Evolutionary conservation across 2,329 filamentous ascomycete genomes (phyloP), one percentile per base, ranked within the genome.

Genomic region (Colletotrichum plurivorum): DNA sequence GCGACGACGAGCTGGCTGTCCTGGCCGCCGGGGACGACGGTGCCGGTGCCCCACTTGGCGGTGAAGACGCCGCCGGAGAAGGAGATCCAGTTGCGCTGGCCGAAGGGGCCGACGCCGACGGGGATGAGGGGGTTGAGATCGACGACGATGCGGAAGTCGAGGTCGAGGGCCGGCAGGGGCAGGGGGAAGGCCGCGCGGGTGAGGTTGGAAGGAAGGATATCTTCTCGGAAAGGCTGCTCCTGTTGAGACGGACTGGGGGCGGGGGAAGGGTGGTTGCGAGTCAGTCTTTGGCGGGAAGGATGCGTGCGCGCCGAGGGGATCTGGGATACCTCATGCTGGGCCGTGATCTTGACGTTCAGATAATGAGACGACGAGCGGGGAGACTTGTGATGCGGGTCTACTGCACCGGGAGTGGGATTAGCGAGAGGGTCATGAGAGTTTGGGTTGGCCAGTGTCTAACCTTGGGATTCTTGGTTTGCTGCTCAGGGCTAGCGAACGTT

Each of bases 101-200:
- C 82, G 74, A 41, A 77, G 73, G 58, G 83, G 79, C 67, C 67
- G 13, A 77, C 75, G 36, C 84, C 84, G 46, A 86, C 79, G 22
- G 79, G 79, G 12, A 84, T 80, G 39, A 80, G 77, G 18, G 82
- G 81, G 69, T 83, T 82, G 31, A 86, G 76, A 18, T 76, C 78
- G 15, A 86, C 84, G 48, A 83, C 82, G 75, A 87, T 82, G 63
- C 84, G 83, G 71, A 87, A 86, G 73, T 87, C 84, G 53, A 86
- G 84, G 58, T 80, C 80, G 57, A 86, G 79, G 45, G 78, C 79
- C 5, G 84, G 84, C 73, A 81, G 80, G 15, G 85, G 84, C 58
- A 87, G 80, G 4, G 78, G 78, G 41, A 85, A 71, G 48, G 77
- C 74, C 18, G 84, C 81, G 70, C 81, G 80, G n/a, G 82, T 81